phyloP scores from a whole-genome alignment of 208 protist genomes.

The Trypanosoma platydactyli region DNA sequence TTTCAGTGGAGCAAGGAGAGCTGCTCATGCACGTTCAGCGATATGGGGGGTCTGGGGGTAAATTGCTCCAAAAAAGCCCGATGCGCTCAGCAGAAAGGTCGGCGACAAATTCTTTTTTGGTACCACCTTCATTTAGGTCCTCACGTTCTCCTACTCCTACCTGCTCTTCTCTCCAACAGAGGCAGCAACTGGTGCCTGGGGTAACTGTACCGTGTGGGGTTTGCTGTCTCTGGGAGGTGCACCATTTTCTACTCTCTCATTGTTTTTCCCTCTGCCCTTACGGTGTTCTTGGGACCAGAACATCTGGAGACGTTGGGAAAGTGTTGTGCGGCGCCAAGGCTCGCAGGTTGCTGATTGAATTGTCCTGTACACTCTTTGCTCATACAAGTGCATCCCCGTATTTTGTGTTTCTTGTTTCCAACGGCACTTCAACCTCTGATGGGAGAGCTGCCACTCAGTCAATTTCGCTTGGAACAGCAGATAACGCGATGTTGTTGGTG shows the following conservation, averaged over 20 bases:
- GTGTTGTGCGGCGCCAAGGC: slow-evolving; percentile 55
- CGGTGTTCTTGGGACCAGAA: slow-evolving; percentile 46
- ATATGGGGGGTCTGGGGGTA: background rate
- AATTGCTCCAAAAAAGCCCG: too few relatives aligned
- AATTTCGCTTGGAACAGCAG: background rate
- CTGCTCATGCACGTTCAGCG: slow-evolving; percentile 46
- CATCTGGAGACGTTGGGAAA: slow-evolving; percentile 46
- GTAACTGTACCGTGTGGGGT: background rate
- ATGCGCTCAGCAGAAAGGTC: background rate
- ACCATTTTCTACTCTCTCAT: slow-evolving; percentile 54
- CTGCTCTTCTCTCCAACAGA: background rate
- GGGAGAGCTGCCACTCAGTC: background rate
- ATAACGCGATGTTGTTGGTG: slow-evolving; percentile 39
- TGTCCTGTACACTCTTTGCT: slow-evolving; percentile 60
- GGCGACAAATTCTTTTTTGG: background rate
- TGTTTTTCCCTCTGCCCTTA: slow-evolving; percentile 44
- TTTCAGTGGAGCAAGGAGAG: slow-evolving; percentile 44
- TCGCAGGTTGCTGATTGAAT: slow-evolving; percentile 50
- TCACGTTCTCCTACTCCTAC: too few relatives aligned
- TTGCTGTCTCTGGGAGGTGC: slow-evolving; percentile 36
- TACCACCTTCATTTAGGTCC: too few relatives aligned
- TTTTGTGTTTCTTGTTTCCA: slow-evolving; percentile 53
- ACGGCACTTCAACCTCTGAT: slow-evolving; percentile 30
- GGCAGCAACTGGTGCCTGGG: background rate
- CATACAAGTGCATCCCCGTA: slow-evolving; percentile 31